These are phyloP conservation scores for Pseudocercospora macadamiae DNA, from an alignment of 2,329 filamentous ascomycete species.

Conservation along the genomic window DNA sequence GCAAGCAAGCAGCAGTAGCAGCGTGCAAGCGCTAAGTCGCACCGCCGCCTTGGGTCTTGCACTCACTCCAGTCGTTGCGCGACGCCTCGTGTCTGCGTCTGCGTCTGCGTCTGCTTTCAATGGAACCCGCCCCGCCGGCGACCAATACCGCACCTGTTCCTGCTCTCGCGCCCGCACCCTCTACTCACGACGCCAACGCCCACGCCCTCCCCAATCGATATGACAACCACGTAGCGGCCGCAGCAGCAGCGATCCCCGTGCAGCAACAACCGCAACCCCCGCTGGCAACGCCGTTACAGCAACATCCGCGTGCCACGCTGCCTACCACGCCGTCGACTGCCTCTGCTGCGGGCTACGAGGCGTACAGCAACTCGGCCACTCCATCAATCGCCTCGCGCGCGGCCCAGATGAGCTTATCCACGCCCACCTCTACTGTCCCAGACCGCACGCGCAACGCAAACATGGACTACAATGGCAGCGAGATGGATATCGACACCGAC, in stretches of 20 bases:
- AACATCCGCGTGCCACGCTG: not conserved
- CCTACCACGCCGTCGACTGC: constrained; percentile 12
- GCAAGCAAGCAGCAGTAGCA: not conserved
- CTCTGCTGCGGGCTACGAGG: constrained; percentile 12
- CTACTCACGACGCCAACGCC: too few relatives aligned
- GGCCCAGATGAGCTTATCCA: constrained; percentile 27
- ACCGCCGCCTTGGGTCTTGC: not conserved
- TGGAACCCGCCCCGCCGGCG: too few relatives aligned
- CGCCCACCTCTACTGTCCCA: constrained; percentile 11
- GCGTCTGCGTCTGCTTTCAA: not conserved
- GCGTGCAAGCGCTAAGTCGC: not conserved
- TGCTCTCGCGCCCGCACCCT: too few relatives aligned
- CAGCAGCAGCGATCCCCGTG: constrained; percentile 8
- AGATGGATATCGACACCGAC: constrained; percentile 68
- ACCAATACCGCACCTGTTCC: too few relatives aligned
- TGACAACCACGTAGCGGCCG: constrained; percentile 12
- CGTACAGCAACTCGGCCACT: constrained; percentile 15
- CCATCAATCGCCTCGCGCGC: constrained; percentile 27
- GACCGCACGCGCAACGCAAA: constrained; percentile 17
- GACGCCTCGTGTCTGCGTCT: not conserved
- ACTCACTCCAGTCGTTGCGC: too few relatives aligned
- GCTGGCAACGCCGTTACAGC: constrained; percentile 5
- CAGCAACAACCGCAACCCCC: constrained; percentile 11
- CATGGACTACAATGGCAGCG: constrained; percentile 41
- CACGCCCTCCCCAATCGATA: not conserved